Base-by-base conservation (phyloP, 768 basidiomycete genomes). In the Boletus insuetus region DNA sequence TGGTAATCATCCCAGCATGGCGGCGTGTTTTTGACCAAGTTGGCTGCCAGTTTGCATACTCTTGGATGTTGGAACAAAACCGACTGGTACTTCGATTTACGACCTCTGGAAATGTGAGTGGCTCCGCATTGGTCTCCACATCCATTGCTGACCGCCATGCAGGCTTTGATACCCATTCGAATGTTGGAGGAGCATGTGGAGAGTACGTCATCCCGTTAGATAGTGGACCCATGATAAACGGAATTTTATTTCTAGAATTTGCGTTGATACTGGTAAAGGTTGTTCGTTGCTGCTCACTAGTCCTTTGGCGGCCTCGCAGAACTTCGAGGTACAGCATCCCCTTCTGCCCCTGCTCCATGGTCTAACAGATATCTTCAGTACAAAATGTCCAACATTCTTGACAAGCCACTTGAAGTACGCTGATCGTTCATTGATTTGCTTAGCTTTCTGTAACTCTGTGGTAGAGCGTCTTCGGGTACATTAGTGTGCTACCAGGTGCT, bases 331-430 rank as follows among this genome's bases (percentile, higher is more conserved):
- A 63, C 40, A 24, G 37, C 37, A 59, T 53, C 2, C 6, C 13
- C 2, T 37, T 52, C 17, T 12, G 14, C n/a, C 11, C 29, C 19
- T 32, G 4, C 16, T 16, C 14, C 32, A 22, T 39, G 7, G 12
- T 55, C 40, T 61, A 34, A 60, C 40, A 55, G 24, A 42, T 2
- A 3, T 16, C 9, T 53, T 6, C 41, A 87, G 84, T 95, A 96
- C 77, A 96, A 96, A 77, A 92, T 91, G 87, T 93, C 92, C 24
- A 94, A 97, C 66, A 91, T 96, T 60, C 83, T 98, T 35, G 95
- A 98, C 70, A 98, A 98, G 70, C 94, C 95, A 1, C 81, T 94
- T 49, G 95, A 98, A 83, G 78, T 91, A 66, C 48, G 80, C 69
- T 37, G 6, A n/a, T 51, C 6, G n/a, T 49, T 46, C 38, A 14